Evolutionary conservation across 495 filamentous ascomycete species (phyloP), one percentile per base, ranked within the genome.

Genomic region (Physcia stellaris): DNA sequence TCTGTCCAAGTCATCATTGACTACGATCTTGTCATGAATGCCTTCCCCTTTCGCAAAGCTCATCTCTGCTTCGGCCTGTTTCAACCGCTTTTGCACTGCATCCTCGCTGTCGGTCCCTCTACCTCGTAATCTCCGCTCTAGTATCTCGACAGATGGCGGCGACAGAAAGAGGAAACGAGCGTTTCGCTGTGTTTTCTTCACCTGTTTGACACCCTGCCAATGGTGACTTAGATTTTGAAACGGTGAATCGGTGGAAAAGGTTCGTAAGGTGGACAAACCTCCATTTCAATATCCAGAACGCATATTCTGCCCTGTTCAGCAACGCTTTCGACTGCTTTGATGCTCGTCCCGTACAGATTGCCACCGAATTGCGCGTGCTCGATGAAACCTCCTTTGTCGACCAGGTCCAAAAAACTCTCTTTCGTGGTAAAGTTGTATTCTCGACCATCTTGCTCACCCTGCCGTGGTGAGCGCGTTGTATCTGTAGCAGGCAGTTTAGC

Each of bases 331-430:
- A 95, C 79, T 4, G 83, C 83, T 46, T 68, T 63, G 35, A 81
- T 70, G 45, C 73, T 80, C 5, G 87, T 96, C 16, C 88, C 88
- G 59, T 94, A 96, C 57, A 70, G 61, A 60, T 94, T 94, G 13
- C 75, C 75, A n/a, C 83, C 75, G 57, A 94, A 94, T 47, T 78
- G 66, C 22, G 88, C 86, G 59, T 85, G 71, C 60, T 96, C 90
- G 39, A 96, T 77, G 62, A 95, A 94, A 1, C 76, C 82, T 33
- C 74, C 70, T 35, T 77, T 56, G 9, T 61, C 67, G 33, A 86
- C 71, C 22, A 94, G 62, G 11, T 71, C 61, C 35, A 75, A 53
- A 52, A 95, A 95, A 1, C 63, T 65, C 7, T 80, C 77, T 48
- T 67, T 73, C 4, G 67, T 71, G 1, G 76, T 70, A 49, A 83